Evolutionary conservation across 257 asterid species (phyloP).

Genomic region (Salvia miltiorrhiza): DNA sequence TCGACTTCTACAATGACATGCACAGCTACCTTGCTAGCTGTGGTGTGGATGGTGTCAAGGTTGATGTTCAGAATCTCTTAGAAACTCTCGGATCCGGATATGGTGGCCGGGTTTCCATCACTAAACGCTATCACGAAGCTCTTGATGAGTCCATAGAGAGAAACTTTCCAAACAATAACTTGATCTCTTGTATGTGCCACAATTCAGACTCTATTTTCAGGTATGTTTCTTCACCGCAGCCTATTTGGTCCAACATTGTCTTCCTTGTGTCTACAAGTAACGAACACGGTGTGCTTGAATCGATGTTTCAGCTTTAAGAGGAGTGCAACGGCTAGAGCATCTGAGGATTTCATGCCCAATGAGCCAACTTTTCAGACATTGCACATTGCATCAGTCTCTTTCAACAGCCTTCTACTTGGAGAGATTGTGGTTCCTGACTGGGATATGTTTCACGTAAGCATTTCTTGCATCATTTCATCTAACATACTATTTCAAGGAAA

Average conservation of each 20-base stretch:
- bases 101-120: conserved; percentile 68
- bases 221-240: background rate
- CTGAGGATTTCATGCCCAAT: conserved; percentile 65
- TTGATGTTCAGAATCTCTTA: conserved; percentile 63
- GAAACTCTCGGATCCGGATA: conserved; percentile 51
- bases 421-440: conserved; percentile 58
- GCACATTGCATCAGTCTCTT: conserved; percentile 53
- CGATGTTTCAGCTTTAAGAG: conserved; percentile 30
- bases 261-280: background rate
- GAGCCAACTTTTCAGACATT: conserved; percentile 52
- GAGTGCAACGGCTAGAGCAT: conserved; percentile 57
- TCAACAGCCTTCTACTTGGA: conserved; percentile 55
- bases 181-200: conserved; percentile 63
- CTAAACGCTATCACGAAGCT: conserved; percentile 55
- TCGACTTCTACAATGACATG: conserved; percentile 61
- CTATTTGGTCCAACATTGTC: background rate
- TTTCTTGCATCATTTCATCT: no score
- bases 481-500: background rate
- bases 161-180: conserved; percentile 49
- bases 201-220: conserved; percentile 52
- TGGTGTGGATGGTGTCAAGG: conserved; percentile 80
- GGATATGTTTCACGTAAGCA: conserved; percentile 66
- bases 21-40: conserved; percentile 56
- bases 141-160: conserved; percentile 53
- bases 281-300: background rate